Base-by-base conservation (phyloP, 2,329 filamentous ascomycete species). In the Cladophialophora immunda region DNA sequence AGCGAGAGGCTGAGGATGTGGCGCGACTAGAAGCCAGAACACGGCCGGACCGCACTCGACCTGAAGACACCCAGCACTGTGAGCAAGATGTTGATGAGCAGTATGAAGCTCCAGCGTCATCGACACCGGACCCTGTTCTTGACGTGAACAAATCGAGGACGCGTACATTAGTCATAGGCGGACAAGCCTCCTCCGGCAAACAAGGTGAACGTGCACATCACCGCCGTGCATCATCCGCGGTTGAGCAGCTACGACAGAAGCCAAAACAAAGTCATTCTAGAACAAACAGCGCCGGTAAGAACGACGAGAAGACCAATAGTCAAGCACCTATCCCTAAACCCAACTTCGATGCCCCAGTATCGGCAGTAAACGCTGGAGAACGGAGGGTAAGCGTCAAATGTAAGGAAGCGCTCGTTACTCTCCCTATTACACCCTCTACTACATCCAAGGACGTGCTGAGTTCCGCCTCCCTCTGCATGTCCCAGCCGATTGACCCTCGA, bases 301-400 rank as follows among this genome's bases (percentile, higher is more conserved):
- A 41, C 32, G 62, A 68, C 57, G 58, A 60, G 30, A n/a, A 22
- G 29, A 60, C 57, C 13, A 64, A 41, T 22, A 27, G 38, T 45
- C 38, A 58, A 13, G 58, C 64, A 54, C 32, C 52, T 13, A 25
- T 54, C 13, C 50, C 22, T 17, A 57, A 56, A 34, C 66, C 62
- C 29, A 80, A 36, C 79, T 75, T 86, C 52, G 92, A 96, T 81
- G 92, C 92, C 25, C 93, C 93, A 1, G 83, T 90, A 9, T 93
- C 92, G 62, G 92, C 92, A 15, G 90, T 91, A 66, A 96, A 96
- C 79, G 87, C 90, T 68, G 90, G 89, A 54, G 91, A 94, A 75
- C 85, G 93, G 73, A 86, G 86, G 71, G 91, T 97, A 19, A 83
- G 87, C 36, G 87, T 97, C 41, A 87, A 90, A 70, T 96, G 88